Percentiles rank a stretch among this genome's conserved stretches.
Evolutionary conservation across 2,329 filamentous ascomycete species (phyloP).

Genomic region (Pseudofabraea citricarpa): DNA sequence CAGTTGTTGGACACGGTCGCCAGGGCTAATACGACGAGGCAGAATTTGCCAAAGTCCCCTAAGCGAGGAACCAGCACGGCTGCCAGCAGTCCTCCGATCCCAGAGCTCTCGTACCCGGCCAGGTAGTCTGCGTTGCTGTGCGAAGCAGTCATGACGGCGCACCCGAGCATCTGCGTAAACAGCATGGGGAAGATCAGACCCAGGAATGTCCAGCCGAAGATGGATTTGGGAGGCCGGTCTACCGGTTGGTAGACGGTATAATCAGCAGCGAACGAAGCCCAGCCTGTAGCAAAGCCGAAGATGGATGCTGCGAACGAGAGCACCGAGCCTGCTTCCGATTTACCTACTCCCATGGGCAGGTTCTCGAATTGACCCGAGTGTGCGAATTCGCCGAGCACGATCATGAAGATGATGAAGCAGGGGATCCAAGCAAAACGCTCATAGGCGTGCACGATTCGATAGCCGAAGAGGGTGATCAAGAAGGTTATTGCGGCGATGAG

Average conservation of each 20-base stretch:
- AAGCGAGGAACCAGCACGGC: constrained; percentile 59
- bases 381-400: constrained; percentile 64
- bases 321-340: constrained; percentile 52
- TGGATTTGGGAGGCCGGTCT: constrained; percentile 49
- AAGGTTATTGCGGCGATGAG: constrained; percentile 67
- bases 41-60: constrained; percentile 69
- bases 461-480: constrained; percentile 67
- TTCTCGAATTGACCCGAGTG: constrained; percentile 61
- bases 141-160: constrained; percentile 64
- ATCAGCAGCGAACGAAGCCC: constrained; percentile 71
- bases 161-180: constrained; percentile 70
- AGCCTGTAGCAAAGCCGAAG: constrained; percentile 66
- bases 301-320: constrained; percentile 64
- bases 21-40: constrained; percentile 60
- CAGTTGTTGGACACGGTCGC: constrained; percentile 68
- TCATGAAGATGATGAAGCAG: constrained; percentile 66
- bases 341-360: constrained; percentile 53
- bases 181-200: constrained; percentile 68
- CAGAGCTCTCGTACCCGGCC: constrained; percentile 48
- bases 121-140: constrained; percentile 48
- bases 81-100: constrained; percentile 62
- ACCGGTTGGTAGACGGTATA: constrained; percentile 76
- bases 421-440: constrained; percentile 74
- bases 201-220: constrained; percentile 65
- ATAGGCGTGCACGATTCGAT: constrained; percentile 72